Conservation (phyloP, 345 rosid species). For the Eucalyptus regnans region DNA sequence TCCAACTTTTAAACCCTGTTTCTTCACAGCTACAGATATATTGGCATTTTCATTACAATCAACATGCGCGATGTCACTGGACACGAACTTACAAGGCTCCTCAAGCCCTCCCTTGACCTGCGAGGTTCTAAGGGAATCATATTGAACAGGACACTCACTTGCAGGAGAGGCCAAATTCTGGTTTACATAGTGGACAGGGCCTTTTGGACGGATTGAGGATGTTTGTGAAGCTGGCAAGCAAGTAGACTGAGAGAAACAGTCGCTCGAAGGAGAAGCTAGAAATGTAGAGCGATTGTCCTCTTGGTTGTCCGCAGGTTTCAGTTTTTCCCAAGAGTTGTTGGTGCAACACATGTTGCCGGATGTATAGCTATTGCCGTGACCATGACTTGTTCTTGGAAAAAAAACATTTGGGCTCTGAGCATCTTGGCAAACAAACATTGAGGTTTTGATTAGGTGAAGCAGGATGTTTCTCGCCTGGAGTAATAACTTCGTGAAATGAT, state of each 20-base stretch:
- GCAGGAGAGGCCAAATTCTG: constrained; percentile 13
- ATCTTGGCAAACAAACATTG: background rate
- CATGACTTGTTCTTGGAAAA: background rate
- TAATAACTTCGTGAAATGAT: constrained; percentile 6
- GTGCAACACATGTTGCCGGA: background rate
- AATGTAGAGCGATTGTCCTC: background rate
- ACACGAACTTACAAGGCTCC: constrained; percentile 24
- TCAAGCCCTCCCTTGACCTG: constrained; percentile 14
- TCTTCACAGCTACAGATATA: background rate
- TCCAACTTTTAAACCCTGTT: background rate
- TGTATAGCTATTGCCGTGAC: background rate
- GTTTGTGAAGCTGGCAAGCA: background rate
- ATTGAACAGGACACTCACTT: constrained; percentile 17
- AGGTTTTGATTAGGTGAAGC: background rate
- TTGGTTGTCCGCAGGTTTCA: background rate
- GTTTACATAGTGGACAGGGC: background rate
- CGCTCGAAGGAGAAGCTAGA: background rate
- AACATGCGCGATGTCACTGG: background rate
- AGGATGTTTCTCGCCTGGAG: constrained; percentile 2
- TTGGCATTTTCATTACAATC: background rate
- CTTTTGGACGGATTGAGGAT: constrained; percentile 1
- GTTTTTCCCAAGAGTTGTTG: background rate
- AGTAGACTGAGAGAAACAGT: background rate
- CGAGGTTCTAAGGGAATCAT: constrained; percentile 14
- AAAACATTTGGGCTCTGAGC: background rate